Evolutionary conservation across 2,329 filamentous ascomycete species (phyloP).

Genomic region (Calonectria pauciramosa): DNA sequence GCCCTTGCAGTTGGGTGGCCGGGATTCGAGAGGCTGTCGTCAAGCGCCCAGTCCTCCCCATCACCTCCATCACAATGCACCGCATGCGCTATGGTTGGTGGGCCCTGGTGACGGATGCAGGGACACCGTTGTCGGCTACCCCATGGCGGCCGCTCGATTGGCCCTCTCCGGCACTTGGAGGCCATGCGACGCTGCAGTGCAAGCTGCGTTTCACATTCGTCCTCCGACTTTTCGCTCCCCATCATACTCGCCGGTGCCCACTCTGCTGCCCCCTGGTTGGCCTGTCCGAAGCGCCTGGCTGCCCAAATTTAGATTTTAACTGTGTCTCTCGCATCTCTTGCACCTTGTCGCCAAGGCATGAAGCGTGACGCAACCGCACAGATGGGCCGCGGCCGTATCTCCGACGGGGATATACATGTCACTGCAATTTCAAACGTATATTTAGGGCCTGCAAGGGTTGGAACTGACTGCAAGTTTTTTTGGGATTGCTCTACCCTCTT

Average conservation of each 20-base stretch:
- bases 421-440: background rate
- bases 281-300: slow-evolving; percentile 40
- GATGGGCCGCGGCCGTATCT: background rate
- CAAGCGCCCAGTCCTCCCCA: slow-evolving; percentile 39
- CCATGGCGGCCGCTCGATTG: slow-evolving; percentile 37
- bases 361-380: slow-evolving; percentile 12
- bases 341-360: slow-evolving; percentile 28
- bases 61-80: slow-evolving; percentile 13
- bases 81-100: background rate
- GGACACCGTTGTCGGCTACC: slow-evolving; percentile 27
- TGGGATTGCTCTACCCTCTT: too few relatives aligned
- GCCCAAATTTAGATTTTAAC: slow-evolving; percentile 29
- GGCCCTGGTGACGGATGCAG: slow-evolving; percentile 31
- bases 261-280: slow-evolving; percentile 6
- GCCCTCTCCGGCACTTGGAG: slow-evolving; percentile 21
- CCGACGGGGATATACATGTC: background rate
- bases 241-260: background rate
- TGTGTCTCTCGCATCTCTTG: slow-evolving; percentile 26
- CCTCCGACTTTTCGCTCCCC: slow-evolving; percentile 13
- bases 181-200: slow-evolving; percentile 27
- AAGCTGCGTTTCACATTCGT: slow-evolving; percentile 38
- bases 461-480: background rate
- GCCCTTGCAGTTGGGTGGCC: slow-evolving; percentile 24
- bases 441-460: background rate
- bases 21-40: slow-evolving; percentile 27